Percentiles rank a stretch among this genome's conserved stretches.
Conservation (phyloP, 371 early-diverging fungal genomes). For the Encephalitozoon intestinalis region DNA sequence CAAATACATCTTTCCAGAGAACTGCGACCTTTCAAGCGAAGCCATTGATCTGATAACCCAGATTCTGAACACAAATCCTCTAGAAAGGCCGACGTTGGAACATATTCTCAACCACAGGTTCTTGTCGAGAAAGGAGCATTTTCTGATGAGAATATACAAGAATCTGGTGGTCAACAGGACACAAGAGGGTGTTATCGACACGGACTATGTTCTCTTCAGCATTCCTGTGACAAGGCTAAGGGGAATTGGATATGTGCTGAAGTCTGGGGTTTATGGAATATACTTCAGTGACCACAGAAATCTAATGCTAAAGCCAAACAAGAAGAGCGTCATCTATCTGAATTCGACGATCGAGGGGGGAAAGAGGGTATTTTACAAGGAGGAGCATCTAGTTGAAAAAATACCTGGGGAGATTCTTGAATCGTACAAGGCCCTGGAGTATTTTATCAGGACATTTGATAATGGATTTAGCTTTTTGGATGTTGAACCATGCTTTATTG, state of each 20-base stretch:
- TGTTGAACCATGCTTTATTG: constrained; percentile 35
- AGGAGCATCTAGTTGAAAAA: constrained; percentile 46
- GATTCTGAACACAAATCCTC: constrained; percentile 71
- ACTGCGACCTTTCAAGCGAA: constrained; percentile 65
- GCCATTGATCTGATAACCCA: constrained; percentile 70
- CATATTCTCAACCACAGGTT: constrained; percentile 62
- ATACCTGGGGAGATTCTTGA: constrained; percentile 33
- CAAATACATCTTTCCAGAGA: constrained; percentile 70
- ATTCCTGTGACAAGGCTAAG: constrained; percentile 69
- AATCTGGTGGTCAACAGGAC: constrained; percentile 29
- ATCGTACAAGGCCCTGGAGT: constrained; percentile 12
- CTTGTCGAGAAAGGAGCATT: constrained; percentile 39
- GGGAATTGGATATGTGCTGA: constrained; percentile 73
- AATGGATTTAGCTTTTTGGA: constrained; percentile 11
- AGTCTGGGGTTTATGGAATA: constrained; percentile 69
- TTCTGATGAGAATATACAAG: constrained; percentile 28
- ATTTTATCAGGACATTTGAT: constrained; percentile 49
- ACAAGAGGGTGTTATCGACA: neutral
- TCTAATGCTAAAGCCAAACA: constrained; percentile 51
- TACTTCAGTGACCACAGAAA: constrained; percentile 74
- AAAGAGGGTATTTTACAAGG: constrained; percentile 42
- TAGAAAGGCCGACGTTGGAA: constrained; percentile 63
- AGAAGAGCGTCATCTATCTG: constrained; percentile 26
- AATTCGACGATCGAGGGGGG: constrained; percentile 23
- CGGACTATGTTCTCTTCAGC: constrained; percentile 62